A percentile compares a stretch with the other conserved stretches of the same genome.
phyloP scores from a whole-genome alignment of 2,329 filamentous ascomycete species.

The Fusarium xylarioides region DNA sequence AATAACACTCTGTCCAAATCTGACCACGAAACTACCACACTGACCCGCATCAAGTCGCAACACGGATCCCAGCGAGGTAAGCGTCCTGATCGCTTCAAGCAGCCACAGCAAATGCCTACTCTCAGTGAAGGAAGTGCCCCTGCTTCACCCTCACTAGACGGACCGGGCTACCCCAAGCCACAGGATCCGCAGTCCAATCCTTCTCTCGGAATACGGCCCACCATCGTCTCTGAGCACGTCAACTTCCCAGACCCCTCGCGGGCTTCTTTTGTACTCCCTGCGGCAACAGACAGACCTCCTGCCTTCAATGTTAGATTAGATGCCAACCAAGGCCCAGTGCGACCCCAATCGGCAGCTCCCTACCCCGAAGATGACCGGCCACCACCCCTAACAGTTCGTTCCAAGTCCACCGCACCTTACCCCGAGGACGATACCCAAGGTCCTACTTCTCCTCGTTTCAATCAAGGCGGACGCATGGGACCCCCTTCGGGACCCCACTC shows the following conservation, averaged over 20 bases:
- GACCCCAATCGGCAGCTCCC: slow-evolving; percentile 68
- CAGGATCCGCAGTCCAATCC: slow-evolving; percentile 42
- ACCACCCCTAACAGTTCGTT: slow-evolving; percentile 56
- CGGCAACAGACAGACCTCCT: slow-evolving; percentile 51
- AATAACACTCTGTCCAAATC: slow-evolving; percentile 86
- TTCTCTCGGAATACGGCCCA: slow-evolving; percentile 53
- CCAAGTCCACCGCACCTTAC: slow-evolving; percentile 69
- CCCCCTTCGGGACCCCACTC: slow-evolving; percentile 58
- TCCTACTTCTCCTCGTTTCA: slow-evolving; percentile 52
- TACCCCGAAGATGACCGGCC: slow-evolving; percentile 76
- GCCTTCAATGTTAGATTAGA: slow-evolving; percentile 64
- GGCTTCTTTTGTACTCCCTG: slow-evolving; percentile 47
- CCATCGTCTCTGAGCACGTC: slow-evolving; percentile 50
- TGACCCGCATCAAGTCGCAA: slow-evolving; percentile 85
- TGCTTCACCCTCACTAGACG: slow-evolving; percentile 42
- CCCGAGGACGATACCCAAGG: slow-evolving; percentile 66
- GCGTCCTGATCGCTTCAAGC: slow-evolving; percentile 68
- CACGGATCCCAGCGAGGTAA: slow-evolving; percentile 74
- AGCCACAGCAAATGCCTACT: slow-evolving; percentile 58
- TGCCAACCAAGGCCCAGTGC: slow-evolving; percentile 43
- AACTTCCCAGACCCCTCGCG: slow-evolving; percentile 60
- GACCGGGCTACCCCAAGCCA: slow-evolving; percentile 26
- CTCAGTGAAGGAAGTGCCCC: slow-evolving; percentile 55
- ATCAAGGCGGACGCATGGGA: slow-evolving; percentile 59
- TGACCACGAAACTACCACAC: slow-evolving; percentile 91